These are phyloP conservation scores for Boletus pseudo-olivaceus DNA, from an alignment of 768 basidiomycete species.

Conservation along the genomic window DNA sequence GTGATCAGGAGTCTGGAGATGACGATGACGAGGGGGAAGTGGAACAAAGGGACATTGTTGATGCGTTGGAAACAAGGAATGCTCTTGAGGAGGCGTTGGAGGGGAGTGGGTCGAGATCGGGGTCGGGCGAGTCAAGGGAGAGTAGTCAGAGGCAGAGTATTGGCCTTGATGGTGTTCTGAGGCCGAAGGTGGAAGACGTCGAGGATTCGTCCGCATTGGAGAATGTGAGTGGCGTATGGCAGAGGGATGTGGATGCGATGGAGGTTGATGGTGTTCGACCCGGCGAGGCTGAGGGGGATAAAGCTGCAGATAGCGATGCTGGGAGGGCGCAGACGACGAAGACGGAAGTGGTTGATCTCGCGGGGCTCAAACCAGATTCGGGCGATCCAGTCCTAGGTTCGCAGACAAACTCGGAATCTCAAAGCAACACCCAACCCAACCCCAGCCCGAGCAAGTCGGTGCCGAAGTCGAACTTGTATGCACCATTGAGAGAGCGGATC, in stretches of 20 bases:
- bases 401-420: constrained; percentile 39
- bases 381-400: constrained; percentile 50
- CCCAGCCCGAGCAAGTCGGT: constrained; percentile 36
- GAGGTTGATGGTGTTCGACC: constrained; percentile 29
- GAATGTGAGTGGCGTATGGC: constrained; percentile 18
- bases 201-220: constrained; percentile 50
- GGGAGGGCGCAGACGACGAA: constrained; percentile 24
- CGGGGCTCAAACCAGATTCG: constrained; percentile 54
- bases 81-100: constrained; percentile 60
- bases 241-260: constrained; percentile 28
- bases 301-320: neutral
- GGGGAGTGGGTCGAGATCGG: constrained; percentile 25
- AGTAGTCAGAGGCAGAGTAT: constrained; percentile 33
- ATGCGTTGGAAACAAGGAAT: constrained; percentile 53
- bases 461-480: constrained; percentile 44
- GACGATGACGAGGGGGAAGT: constrained; percentile 60
- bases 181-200: constrained; percentile 53
- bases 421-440: constrained; percentile 13
- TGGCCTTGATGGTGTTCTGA: constrained; percentile 26
- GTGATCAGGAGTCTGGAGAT: constrained; percentile 44
- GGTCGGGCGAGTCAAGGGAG: constrained; percentile 33
- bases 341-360: constrained; percentile 22
- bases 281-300: constrained; percentile 29
- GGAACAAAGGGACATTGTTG: constrained; percentile 52
- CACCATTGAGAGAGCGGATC: constrained; percentile 58